Evolutionary conservation across 495 filamentous ascomycete species (phyloP), one percentile per base, ranked within the genome.

Genomic region (Penicillium ucsense): DNA sequence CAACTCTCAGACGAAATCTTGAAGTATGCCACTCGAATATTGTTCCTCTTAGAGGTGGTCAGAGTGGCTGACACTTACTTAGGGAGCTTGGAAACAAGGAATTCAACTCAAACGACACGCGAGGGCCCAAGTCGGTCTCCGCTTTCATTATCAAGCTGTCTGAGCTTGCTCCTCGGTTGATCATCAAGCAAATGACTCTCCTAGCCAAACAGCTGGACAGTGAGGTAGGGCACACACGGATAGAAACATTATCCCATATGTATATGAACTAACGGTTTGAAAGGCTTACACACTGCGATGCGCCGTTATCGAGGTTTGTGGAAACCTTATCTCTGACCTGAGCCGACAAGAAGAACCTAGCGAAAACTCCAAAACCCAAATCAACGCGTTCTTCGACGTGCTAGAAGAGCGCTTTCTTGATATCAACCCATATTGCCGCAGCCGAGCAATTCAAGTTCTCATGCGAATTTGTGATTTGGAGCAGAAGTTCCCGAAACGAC

Each of bases 81-180:
- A 84, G 86, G 60, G 92, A 99, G 49, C 77, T 99, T 47, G 91
- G 88, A 64, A 95, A 89, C 61, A 97, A 95, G 57, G 94, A 97
- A 57, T 99, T 96, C 70, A 95, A 91, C 57, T 89, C 81, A 52
- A 99, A 95, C 57, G 92, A 99, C 61, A 87, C 83, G 6, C 87
- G 82, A 59, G 94, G 92, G 0, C 92, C 92, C 8, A 99, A 99
- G 63, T 96, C 90, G 5, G 87, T 97, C n/a, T 96, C 90, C n/a
- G 78, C 83, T 2, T 99, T 99, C 54, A 85, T 99, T 53, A 74
- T 88, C 43, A 90, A 89, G 63, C 78, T 99, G n/a, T 96, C 91
- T n/a, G 91, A 96, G 61, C 75, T 97, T 55, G 85, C 84, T 30
- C 92, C 92, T 8, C 80, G 90, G 49, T 68, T 95, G 38, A 89